Percentiles rank a stretch among this genome's conserved stretches.
Conservation (phyloP, 345 rosid genomes). For the Bruguiera parviflora region DNA sequence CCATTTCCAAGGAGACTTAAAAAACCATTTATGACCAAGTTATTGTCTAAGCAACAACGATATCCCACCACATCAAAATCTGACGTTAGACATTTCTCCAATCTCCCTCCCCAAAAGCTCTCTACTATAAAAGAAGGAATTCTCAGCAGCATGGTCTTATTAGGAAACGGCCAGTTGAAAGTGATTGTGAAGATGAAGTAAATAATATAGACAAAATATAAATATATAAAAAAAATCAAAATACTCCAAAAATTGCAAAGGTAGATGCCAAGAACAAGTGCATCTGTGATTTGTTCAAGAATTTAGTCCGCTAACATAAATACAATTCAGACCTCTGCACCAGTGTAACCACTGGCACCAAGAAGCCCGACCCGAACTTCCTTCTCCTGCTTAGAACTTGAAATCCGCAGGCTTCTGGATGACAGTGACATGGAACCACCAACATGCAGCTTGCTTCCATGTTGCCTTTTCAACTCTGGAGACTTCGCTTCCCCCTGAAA, state of each 20-base stretch:
- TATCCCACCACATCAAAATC: not conserved
- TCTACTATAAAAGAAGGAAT: no score
- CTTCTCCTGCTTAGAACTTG: conserved; percentile 36
- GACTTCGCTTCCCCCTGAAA: conserved; percentile 20
- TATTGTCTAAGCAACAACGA: no score
- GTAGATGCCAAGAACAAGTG: no score
- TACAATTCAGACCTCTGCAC: conserved; percentile 72
- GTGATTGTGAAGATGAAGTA: not conserved
- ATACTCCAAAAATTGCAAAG: not conserved
- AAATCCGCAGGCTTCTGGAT: conserved; percentile 35
- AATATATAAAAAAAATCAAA: not conserved
- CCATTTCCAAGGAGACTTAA: no score
- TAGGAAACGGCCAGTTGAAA: no score
- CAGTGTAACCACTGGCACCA: conserved; percentile 99
- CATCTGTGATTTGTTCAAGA: no score
- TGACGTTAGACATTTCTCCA: not conserved
- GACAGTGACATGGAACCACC: conserved; percentile 40
- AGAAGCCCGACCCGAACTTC: conserved; percentile 80
- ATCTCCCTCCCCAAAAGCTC: not conserved
- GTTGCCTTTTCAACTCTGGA: conserved; percentile 1
- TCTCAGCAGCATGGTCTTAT: no score
- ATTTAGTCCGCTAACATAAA: not conserved
- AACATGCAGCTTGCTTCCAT: conserved; percentile 7
- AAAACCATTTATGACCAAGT: no score
- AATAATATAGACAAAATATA: not conserved